Percentiles rank a stretch among this genome's conserved stretches.
Conservation (phyloP, 352 stramenopile species). For the Peronosclerospora sorghi region DNA sequence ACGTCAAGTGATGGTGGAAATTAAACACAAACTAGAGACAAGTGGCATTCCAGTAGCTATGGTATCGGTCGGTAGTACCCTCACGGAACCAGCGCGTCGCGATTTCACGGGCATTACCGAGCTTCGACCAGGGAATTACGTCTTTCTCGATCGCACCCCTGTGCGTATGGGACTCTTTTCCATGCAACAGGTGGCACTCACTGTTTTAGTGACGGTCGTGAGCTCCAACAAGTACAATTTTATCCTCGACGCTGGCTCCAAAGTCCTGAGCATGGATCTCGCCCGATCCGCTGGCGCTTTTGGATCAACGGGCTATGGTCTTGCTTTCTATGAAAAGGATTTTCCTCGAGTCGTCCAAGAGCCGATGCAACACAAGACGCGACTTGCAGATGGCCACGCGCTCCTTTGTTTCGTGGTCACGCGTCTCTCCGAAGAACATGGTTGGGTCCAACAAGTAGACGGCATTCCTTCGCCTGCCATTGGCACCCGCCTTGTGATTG, state of each 20-base stretch:
- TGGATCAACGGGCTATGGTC: constrained; percentile 39
- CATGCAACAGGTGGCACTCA: constrained; percentile 47
- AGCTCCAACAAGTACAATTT: constrained; percentile 67
- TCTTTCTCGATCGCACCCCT: constrained; percentile 66
- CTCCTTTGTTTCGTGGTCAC: constrained; percentile 53
- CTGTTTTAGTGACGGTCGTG: constrained; percentile 51
- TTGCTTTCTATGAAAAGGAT: constrained; percentile 62
- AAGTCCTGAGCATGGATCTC: constrained; percentile 52
- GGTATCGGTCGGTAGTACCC: constrained; percentile 54
- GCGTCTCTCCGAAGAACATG: constrained; percentile 67
- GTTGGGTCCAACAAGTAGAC: constrained; percentile 50
- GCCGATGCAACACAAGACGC: constrained; percentile 29
- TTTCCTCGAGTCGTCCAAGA: constrained; percentile 42
- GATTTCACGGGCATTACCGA: constrained; percentile 62
- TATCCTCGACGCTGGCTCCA: constrained; percentile 62
- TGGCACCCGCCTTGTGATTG: constrained; percentile 42
- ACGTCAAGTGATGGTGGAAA: constrained; percentile 49
- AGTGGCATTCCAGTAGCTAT: constrained; percentile 39
- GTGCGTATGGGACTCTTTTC: constrained; percentile 52
- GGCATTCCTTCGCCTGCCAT: constrained; percentile 37
- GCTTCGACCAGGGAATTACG: constrained; percentile 64
- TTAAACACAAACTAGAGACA: constrained; percentile 43
- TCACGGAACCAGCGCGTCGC: constrained; percentile 48
- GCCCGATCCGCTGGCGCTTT: constrained; percentile 26
- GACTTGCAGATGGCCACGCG: constrained; percentile 24